These are phyloP conservation scores for Triticum turgidum DNA, from an alignment of 176 grass and related monocot genomes.

Conservation along the genomic window DNA sequence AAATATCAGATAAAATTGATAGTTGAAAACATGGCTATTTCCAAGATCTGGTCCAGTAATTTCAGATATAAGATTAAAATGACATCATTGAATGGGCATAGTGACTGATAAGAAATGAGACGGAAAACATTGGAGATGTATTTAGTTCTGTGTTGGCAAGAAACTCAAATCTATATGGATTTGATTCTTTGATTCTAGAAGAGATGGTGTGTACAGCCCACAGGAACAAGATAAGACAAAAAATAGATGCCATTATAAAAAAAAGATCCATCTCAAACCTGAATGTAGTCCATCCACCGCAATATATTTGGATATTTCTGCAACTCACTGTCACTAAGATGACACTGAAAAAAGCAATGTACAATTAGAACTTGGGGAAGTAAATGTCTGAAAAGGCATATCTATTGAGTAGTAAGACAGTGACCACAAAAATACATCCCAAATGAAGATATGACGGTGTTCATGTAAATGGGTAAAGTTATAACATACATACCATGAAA, in stretches of 20 bases:
- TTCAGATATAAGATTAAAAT: background rate
- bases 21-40: background rate
- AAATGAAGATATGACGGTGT: background rate
- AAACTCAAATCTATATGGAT: background rate
- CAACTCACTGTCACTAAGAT: slow-evolving; percentile 39
- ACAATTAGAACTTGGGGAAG: slow-evolving; percentile 1
- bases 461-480: slow-evolving; percentile 6
- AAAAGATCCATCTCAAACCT: slow-evolving; percentile 49
- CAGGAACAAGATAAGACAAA: slow-evolving; percentile 10
- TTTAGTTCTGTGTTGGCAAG: background rate
- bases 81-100: background rate
- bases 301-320: slow-evolving; percentile 68
- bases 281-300: slow-evolving; percentile 94
- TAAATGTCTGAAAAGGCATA: background rate
- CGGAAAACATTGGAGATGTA: background rate
- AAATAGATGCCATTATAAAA: background rate
- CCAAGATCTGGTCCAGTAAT: background rate
- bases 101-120: background rate
- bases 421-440: background rate
- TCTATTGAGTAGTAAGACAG: background rate
- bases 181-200: background rate
- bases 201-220: background rate
- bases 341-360: slow-evolving; percentile 49
- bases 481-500: slow-evolving; percentile 57
- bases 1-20: background rate